Percentiles rank a stretch among this genome's conserved stretches.
Conservation (phyloP, 2,329 filamentous ascomycete species). For the Bisporella sp. region DNA sequence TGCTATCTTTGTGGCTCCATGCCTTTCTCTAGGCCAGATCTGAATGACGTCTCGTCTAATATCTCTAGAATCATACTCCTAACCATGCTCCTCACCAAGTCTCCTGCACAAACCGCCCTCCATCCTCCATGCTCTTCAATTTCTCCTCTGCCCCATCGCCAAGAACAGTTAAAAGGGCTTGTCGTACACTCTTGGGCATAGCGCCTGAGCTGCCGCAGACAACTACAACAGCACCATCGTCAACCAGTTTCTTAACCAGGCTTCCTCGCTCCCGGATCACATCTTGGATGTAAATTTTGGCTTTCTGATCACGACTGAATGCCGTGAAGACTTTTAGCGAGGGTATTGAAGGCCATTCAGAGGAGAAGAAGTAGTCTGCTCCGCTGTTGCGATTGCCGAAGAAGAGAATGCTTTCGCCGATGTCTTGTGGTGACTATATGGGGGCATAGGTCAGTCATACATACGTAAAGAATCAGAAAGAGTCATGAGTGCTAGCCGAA, state of each 20-base stretch:
- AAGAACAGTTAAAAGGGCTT: conserved; percentile 58
- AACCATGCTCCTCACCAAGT: conserved; percentile 46
- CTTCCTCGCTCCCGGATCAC: conserved; percentile 23
- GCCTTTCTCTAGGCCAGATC: no score
- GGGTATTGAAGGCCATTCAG: conserved; percentile 59
- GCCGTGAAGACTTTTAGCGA: conserved; percentile 52
- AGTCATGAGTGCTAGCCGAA: no score
- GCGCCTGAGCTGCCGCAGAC: conserved; percentile 55
- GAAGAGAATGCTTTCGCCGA: conserved; percentile 49
- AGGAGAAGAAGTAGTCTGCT: conserved; percentile 74
- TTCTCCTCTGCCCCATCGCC: conserved; percentile 45
- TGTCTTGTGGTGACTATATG: no score
- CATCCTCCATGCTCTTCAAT: conserved; percentile 51
- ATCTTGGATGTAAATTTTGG: conserved; percentile 60
- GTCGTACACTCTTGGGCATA: conserved; percentile 64
- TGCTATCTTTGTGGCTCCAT: no score
- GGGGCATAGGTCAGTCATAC: no score
- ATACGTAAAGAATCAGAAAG: no score
- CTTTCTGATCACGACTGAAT: conserved; percentile 62
- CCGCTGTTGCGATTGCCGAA: conserved; percentile 73
- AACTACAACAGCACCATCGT: conserved; percentile 45
- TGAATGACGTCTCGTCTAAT: no score
- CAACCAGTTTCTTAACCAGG: conserved; percentile 39
- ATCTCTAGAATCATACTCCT: no score
- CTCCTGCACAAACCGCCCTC: conserved; percentile 59